Conservation (phyloP, 2,329 filamentous ascomycete species). For the Penicillium oxalicum region DNA sequence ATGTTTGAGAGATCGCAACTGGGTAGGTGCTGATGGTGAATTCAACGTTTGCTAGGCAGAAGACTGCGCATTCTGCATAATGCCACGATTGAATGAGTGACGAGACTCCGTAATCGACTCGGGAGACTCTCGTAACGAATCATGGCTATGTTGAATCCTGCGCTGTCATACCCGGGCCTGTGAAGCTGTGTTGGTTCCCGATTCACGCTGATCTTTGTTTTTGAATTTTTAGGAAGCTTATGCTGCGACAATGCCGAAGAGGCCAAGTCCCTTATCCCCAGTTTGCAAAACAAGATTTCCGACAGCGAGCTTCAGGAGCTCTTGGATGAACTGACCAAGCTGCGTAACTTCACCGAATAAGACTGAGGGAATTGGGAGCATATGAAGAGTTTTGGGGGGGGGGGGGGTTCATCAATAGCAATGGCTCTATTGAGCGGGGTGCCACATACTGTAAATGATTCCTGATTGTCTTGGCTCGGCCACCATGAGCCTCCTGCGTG, state of each 20-base stretch:
- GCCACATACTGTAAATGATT: too few species aligned
- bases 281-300: slow-evolving; percentile 76
- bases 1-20: slow-evolving; percentile 92
- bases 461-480: too few species aligned
- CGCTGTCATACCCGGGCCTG: too few species aligned
- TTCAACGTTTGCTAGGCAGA: background rate
- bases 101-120: background rate
- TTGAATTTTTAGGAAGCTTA: slow-evolving; percentile 61
- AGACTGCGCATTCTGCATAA: too few species aligned
- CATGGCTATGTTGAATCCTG: background rate
- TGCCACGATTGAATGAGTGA: too few species aligned
- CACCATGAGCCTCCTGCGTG: too few species aligned
- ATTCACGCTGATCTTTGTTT: background rate
- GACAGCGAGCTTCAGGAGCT: slow-evolving; percentile 84
- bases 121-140: background rate
- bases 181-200: background rate
- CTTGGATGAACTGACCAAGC: slow-evolving; percentile 83
- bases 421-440: too few species aligned
- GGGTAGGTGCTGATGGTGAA: slow-evolving; percentile 49
- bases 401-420: background rate
- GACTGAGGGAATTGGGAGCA: background rate
- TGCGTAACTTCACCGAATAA: slow-evolving; percentile 49
- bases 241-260: slow-evolving; percentile 92
- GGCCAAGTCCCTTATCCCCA: slow-evolving; percentile 92
- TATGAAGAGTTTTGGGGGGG: too few species aligned